Conservation (phyloP, 805 yeast genomes). For the Yarrowia sp. region DNA sequence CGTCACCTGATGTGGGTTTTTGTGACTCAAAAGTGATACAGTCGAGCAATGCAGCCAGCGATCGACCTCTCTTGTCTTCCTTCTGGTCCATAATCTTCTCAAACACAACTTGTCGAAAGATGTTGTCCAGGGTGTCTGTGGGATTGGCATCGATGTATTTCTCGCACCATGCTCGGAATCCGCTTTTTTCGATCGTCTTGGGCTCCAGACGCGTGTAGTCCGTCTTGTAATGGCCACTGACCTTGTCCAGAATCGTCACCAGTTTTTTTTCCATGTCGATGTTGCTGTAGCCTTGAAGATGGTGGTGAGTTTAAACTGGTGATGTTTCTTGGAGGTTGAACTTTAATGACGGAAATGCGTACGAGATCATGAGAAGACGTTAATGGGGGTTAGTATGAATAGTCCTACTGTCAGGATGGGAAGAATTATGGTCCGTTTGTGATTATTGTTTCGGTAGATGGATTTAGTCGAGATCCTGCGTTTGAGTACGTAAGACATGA, state of each 20-base stretch:
- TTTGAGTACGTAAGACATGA: too few species aligned
- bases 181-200: not conserved
- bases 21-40: slow-evolving; percentile 22
- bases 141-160: slow-evolving; percentile 11
- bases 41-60: slow-evolving; percentile 13
- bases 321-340: slow-evolving; percentile 28
- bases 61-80: slow-evolving; percentile 10
- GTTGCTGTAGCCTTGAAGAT: too few species aligned
- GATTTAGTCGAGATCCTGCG: too few species aligned
- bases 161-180: slow-evolving; percentile 28
- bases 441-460: too few species aligned
- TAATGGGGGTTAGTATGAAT: too few species aligned
- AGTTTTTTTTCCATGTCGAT: slow-evolving; percentile 14
- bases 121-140: slow-evolving; percentile 25
- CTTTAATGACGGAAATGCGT: not conserved
- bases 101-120: slow-evolving; percentile 13
- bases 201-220: slow-evolving; percentile 25
- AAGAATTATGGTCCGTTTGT: too few species aligned
- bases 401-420: too few species aligned
- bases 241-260: slow-evolving; percentile 17
- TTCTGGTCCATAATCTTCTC: slow-evolving; percentile 11
- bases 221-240: slow-evolving; percentile 18
- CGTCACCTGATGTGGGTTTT: not conserved
- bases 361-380: too few species aligned
- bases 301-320: not conserved